These are phyloP conservation scores for Tremella fuciformis DNA, from an alignment of 768 basidiomycete genomes.

Conservation along the genomic window DNA sequence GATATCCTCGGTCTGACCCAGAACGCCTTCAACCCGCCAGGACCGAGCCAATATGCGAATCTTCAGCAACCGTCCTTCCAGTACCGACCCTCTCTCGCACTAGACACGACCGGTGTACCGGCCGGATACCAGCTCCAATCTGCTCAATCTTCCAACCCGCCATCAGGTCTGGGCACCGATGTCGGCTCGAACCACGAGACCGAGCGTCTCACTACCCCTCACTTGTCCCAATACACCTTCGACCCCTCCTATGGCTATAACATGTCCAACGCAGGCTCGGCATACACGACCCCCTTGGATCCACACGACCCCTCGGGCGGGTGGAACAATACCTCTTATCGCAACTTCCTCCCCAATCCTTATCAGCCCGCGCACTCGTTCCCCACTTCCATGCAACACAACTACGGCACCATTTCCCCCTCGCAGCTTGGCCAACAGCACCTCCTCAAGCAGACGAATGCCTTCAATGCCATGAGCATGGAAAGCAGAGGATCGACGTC, in stretches of 20 bases:
- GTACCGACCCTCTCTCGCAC: not conserved
- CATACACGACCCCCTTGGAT: not conserved
- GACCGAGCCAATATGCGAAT: not conserved
- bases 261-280: not conserved
- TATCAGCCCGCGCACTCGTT: not conserved
- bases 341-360: not conserved
- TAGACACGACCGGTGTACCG: not conserved
- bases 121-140: conserved; percentile 1
- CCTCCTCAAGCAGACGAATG: conserved; percentile 1
- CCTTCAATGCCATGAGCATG: conserved; percentile 18
- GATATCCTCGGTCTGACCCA: not conserved
- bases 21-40: not conserved
- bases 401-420: conserved; percentile 6
- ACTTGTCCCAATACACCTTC: not conserved
- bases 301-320: not conserved
- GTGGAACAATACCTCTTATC: not conserved
- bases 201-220: conserved; percentile 1
- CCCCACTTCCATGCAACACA: not conserved
- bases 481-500: conserved; percentile 33
- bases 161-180: not conserved
- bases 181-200: conserved; percentile 1
- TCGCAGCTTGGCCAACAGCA: conserved; percentile 4
- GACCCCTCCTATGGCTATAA: not conserved
- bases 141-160: conserved; percentile 3
- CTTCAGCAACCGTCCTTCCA: conserved; percentile 1